phyloP scores from a whole-genome alignment of 768 basidiomycete species.

The Piloderma croceum region DNA sequence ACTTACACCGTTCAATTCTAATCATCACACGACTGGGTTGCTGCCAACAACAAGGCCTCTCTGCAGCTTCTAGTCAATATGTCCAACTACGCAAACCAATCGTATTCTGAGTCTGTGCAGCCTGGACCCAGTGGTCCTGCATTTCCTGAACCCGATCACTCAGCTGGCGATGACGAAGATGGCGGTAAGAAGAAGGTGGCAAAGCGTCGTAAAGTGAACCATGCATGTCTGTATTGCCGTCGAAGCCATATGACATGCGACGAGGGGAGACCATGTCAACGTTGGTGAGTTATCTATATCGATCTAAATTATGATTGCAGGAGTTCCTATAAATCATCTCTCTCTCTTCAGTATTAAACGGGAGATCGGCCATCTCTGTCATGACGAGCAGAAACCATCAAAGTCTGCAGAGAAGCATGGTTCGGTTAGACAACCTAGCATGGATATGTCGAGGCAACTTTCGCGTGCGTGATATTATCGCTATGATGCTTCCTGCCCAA shows the following conservation, averaged over 20 bases:
- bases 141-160: background rate
- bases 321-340: slow-evolving; percentile 5
- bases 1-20: too few relatives aligned
- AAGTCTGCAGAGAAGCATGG: slow-evolving; percentile 45
- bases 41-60: too few relatives aligned
- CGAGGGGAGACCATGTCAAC: slow-evolving; percentile 84
- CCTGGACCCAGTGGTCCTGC: too few relatives aligned
- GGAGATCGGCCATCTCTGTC: slow-evolving; percentile 92
- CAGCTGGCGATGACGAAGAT: slow-evolving; percentile 26
- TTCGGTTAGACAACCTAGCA: slow-evolving; percentile 18
- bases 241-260: slow-evolving; percentile 92
- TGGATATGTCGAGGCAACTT: slow-evolving; percentile 36
- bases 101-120: too few relatives aligned
- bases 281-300: slow-evolving; percentile 62
- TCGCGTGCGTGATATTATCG: slow-evolving; percentile 35
- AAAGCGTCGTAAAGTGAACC: slow-evolving; percentile 82
- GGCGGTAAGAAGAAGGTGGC: slow-evolving; percentile 36
- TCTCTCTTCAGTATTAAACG: slow-evolving; percentile 71
- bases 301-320: too few relatives aligned
- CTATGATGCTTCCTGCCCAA: slow-evolving; percentile 13
- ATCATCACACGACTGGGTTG: too few relatives aligned
- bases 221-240: slow-evolving; percentile 91
- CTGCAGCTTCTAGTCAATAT: too few relatives aligned
- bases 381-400: slow-evolving; percentile 67
- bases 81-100: too few relatives aligned